These are phyloP conservation scores for Magnaporthiopsis incrustans DNA, from an alignment of 2,329 filamentous ascomycete species.

Conservation along the genomic window DNA sequence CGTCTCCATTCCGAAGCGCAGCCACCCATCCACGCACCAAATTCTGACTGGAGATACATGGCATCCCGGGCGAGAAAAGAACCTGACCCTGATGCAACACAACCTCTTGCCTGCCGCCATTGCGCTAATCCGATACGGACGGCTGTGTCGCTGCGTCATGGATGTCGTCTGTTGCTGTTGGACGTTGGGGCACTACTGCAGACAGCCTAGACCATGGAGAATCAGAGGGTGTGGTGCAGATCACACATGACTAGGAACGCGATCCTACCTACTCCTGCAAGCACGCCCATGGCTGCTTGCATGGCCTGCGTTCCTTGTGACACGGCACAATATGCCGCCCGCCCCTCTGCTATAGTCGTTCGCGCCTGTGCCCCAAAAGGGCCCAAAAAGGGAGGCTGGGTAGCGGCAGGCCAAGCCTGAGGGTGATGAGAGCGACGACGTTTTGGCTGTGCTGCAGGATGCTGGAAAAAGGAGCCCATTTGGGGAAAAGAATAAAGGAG, in stretches of 20 bases:
- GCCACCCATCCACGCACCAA: neutral
- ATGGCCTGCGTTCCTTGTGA: neutral
- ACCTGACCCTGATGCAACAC: neutral
- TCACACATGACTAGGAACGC: neutral
- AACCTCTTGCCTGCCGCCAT: neutral
- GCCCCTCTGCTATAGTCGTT: neutral
- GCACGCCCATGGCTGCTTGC: neutral
- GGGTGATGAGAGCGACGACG: no score
- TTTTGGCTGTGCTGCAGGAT: no score
- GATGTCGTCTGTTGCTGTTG: neutral
- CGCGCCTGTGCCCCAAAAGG: neutral
- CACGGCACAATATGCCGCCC: neutral
- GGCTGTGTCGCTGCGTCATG: neutral
- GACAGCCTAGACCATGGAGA: no score
- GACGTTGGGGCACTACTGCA: neutral
- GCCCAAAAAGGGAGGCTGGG: neutral
- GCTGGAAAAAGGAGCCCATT: neutral
- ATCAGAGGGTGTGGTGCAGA: neutral
- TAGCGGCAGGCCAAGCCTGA: neutral
- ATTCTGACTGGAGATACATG: neutral
- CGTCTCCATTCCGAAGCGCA: neutral
- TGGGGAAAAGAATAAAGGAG: neutral
- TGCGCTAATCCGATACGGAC: neutral
- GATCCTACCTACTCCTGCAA: neutral
- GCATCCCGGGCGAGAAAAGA: neutral